Base-by-base conservation (phyloP, 2,329 filamentous ascomycete species). In the Penicillium crustosum region DNA sequence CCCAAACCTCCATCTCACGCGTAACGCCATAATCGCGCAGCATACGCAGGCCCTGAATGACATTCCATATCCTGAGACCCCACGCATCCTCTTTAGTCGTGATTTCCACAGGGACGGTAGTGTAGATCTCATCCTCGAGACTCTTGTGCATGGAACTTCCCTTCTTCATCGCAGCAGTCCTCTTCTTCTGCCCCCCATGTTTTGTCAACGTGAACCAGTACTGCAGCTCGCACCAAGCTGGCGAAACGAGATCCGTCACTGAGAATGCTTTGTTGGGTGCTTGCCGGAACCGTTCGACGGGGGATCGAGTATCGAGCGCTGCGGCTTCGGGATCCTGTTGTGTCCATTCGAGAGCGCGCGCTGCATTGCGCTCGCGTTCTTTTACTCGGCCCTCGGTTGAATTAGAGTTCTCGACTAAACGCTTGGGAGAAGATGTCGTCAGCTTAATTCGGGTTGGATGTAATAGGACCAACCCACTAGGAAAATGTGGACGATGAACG, bases 171-270 rank as follows among this genome's bases (percentile, higher is more conserved):
- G 91, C 91, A 2, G 83, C 75, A 0, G 93, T 97, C 35, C 81
- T 81, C 53, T 84, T 88, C 71, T 89, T 93, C 57, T 84, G 85
- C 0, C 93, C 94, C 0, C 93, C 94, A 69, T 88, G 85, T 54
- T 85, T 87, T 3, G 87, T 90, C 54, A 99, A 81, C 0, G 86
- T 90, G 76, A 95, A 97, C 81, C 87, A 92, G 68, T 96, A 95
- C 73, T 97, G 93, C 58, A 97, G 75, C 75, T 99, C 93, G 73
- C 94, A 99, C 94, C 94, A 99, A 8, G 93, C 88, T 2, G 93
- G 93, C 1, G 91, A 89, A 0, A 93, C 86, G 25, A 97, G 78
- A 73, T 99, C 94, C 2, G 90, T 92, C 1, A 97, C 94, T 0
- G 90, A 91, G 8, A 97, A 82, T 0, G 90, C 86, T 70, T 91